A percentile compares a stretch with the other conserved stretches of the same genome.
phyloP scores from a whole-genome alignment of 192 early-diverging fungal species.

The Backusella luteola region DNA sequence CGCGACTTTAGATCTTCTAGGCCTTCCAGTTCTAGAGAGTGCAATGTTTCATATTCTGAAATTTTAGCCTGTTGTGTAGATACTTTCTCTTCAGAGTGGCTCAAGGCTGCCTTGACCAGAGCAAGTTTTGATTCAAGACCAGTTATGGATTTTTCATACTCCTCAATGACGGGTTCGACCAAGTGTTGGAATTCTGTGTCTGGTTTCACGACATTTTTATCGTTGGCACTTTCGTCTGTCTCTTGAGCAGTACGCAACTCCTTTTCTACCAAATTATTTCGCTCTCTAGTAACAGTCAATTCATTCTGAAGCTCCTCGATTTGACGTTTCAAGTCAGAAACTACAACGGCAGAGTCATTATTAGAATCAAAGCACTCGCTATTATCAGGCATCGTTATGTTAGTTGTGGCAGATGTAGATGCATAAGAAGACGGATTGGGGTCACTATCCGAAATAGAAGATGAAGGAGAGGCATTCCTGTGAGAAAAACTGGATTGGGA shows the following conservation, averaged over 20 bases:
- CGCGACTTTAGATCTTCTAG: conserved; percentile 41
- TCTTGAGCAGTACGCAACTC: conserved; percentile 1
- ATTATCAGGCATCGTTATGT: conserved; percentile 1
- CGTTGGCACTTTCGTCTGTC: background rate
- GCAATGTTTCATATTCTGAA: conserved; percentile 40
- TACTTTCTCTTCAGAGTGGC: conserved; percentile 50
- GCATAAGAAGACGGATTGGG: background rate
- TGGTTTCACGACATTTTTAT: background rate
- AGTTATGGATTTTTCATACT: conserved; percentile 67
- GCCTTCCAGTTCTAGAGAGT: conserved; percentile 36
- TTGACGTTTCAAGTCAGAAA: conserved; percentile 22
- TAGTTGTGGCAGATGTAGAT: conserved; percentile 16
- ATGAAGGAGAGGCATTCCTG: conserved; percentile 2
- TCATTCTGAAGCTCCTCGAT: conserved; percentile 32
- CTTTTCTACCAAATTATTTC: conserved; percentile 17
- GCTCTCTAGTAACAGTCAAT: conserved; percentile 25
- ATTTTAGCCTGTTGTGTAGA: conserved; percentile 58
- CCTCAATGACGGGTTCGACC: conserved; percentile 68
- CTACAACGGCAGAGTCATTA: background rate
- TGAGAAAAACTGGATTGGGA: background rate
- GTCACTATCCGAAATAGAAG: conserved; percentile 13
- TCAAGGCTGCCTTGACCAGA: conserved; percentile 53
- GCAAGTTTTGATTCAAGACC: conserved; percentile 59
- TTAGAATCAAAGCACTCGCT: background rate
- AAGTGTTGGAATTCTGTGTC: conserved; percentile 41